These are phyloP conservation scores for Rostrohypoxylon terebratum DNA, from an alignment of 495 filamentous ascomycete species.

Conservation along the genomic window DNA sequence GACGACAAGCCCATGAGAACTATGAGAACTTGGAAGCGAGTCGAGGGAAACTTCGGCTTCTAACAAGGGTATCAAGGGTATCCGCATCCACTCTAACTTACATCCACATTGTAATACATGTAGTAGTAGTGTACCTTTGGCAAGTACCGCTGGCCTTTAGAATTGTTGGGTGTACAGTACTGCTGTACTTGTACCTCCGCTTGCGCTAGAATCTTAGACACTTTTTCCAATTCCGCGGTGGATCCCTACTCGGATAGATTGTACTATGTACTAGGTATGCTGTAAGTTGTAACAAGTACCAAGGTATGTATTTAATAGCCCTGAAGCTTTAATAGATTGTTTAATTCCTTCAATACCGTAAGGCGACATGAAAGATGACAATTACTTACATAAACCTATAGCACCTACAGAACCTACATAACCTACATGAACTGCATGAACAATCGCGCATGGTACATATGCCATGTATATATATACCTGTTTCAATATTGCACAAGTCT, in stretches of 20 bases:
- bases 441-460: too few relatives aligned
- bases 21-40: constrained; percentile 42
- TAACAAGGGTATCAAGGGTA: constrained; percentile 41
- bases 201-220: constrained; percentile 37
- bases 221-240: constrained; percentile 37
- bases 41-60: constrained; percentile 39
- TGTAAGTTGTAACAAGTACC: constrained; percentile 7
- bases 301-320: not conserved
- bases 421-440: not conserved
- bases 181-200: constrained; percentile 16
- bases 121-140: not conserved
- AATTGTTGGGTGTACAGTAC: not conserved
- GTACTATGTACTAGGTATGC: too few relatives aligned
- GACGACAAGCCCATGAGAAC: constrained; percentile 29
- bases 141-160: too few relatives aligned
- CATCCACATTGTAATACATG: not conserved
- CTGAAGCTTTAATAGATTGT: not conserved
- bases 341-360: constrained; percentile 3
- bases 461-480: not conserved
- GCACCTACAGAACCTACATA: not conserved
- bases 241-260: constrained; percentile 17
- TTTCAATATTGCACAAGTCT: constrained; percentile 15
- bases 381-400: constrained; percentile 11
- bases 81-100: constrained; percentile 20
- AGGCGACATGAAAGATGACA: constrained; percentile 18